Percentiles rank a stretch among this genome's conserved stretches.
Conservation (phyloP, 257 asterid genomes). For the Coffea canephora region DNA sequence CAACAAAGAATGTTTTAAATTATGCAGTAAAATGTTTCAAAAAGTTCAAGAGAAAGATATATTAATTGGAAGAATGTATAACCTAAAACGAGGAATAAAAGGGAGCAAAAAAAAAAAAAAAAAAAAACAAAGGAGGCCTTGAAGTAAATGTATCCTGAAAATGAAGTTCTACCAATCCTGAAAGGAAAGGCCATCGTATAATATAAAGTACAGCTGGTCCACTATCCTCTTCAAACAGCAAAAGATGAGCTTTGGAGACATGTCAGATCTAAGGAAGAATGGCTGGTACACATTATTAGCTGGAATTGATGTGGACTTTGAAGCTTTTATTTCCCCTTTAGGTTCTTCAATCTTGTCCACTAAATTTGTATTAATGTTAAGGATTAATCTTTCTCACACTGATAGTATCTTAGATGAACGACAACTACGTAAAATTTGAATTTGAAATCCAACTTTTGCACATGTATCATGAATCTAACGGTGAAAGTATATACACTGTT, state of each 20-base stretch:
- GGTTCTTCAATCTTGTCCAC: not conserved
- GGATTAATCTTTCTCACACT: too few relatives aligned
- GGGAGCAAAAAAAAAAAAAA: too few relatives aligned
- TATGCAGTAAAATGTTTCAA: not conserved
- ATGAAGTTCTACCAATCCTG: conserved; percentile 7
- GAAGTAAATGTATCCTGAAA: not conserved
- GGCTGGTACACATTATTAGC: not conserved
- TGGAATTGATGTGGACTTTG: conserved; percentile 15
- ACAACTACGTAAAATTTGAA: too few relatives aligned
- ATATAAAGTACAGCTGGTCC: not conserved
- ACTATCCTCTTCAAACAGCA: not conserved
- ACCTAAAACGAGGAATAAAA: not conserved
- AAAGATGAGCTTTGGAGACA: not conserved
- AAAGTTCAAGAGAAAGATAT: not conserved
- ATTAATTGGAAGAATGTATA: not conserved
- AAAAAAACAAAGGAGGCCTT: not conserved
- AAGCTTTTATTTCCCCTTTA: not conserved
- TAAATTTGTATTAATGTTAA: not conserved
- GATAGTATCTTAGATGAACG: too few relatives aligned
- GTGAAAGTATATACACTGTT: too few relatives aligned
- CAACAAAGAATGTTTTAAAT: not conserved
- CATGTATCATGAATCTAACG: too few relatives aligned
- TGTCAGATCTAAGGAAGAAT: not conserved
- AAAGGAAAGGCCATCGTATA: not conserved
- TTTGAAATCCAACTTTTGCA: too few relatives aligned